phyloP scores from a whole-genome alignment of 129 eudicot species.

The Smallanthus sonchifolius region DNA sequence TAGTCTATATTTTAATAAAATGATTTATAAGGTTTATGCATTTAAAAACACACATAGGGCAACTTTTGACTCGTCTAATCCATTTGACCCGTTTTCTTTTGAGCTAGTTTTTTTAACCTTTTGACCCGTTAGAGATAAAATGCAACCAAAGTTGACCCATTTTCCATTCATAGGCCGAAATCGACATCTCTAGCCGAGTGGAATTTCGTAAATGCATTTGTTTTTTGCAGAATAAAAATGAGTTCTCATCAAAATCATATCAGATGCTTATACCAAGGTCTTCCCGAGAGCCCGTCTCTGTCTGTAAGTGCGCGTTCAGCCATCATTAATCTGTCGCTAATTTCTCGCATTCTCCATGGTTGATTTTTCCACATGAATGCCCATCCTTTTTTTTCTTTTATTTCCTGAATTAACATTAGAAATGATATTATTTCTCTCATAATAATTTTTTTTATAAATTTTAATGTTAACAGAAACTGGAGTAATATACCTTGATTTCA shows the following conservation, averaged over 20 bases:
- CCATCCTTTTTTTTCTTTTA: conserved; percentile 48
- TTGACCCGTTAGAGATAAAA: not conserved
- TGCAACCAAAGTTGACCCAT: not conserved
- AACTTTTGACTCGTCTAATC: not conserved
- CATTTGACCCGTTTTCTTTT: not conserved
- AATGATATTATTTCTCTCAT: not conserved
- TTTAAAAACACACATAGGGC: not conserved
- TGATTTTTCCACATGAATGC: conserved; percentile 35
- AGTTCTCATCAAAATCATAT: conserved; percentile 33
- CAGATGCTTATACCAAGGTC: conserved; percentile 90
- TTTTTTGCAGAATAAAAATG: not conserved
- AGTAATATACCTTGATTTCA: conserved; percentile 59
- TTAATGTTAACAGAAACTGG: not conserved
- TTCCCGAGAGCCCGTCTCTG: conserved; percentile 72
- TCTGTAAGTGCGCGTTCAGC: conserved; percentile 86
- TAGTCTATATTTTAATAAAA: too few species aligned
- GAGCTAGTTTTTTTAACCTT: not conserved
- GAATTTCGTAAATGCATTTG: not conserved
- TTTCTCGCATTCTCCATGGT: conserved; percentile 46
- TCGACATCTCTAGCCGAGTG: not conserved
- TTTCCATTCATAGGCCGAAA: not conserved
- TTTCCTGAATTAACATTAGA: conserved; percentile 30
- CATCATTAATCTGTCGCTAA: conserved; percentile 87
- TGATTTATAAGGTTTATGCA: not conserved
- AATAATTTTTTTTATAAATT: conserved; percentile 5